Conservation (phyloP, 768 basidiomycete species). For the Suillus plorans region DNA sequence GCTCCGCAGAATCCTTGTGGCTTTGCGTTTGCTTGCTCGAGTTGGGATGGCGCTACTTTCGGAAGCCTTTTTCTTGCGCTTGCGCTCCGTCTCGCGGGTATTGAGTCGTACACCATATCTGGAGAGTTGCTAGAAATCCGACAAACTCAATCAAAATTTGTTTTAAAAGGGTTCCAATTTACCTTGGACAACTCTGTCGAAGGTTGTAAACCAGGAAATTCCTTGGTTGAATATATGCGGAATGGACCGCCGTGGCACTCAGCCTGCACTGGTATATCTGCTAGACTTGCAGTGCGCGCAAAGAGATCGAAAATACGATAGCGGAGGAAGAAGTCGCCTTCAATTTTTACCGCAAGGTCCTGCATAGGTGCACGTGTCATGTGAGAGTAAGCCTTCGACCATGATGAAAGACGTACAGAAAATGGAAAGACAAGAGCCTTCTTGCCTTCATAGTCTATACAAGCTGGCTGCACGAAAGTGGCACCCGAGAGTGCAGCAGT, state of each 20-base stretch:
- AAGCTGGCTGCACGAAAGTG: conserved; percentile 56
- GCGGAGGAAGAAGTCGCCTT: conserved; percentile 68
- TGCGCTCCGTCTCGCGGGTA: conserved; percentile 37
- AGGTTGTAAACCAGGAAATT: conserved; percentile 68
- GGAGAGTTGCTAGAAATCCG: conserved; percentile 29
- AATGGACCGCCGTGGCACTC: conserved; percentile 68
- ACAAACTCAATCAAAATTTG: background rate
- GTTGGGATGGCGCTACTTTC: conserved; percentile 8
- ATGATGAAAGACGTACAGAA: conserved; percentile 39
- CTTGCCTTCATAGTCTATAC: conserved; percentile 53
- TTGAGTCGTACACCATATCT: conserved; percentile 35
- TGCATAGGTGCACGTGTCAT: conserved; percentile 22
- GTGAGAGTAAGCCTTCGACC: conserved; percentile 3
- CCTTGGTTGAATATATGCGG: conserved; percentile 69
- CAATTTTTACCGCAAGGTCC: conserved; percentile 68
- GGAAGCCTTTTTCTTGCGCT: conserved; percentile 32
- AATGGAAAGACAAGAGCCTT: conserved; percentile 63
- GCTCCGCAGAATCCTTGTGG: conserved; percentile 9
- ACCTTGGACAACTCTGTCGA: conserved; percentile 74
- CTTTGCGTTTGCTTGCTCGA: background rate
- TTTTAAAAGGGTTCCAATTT: background rate
- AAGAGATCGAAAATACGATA: conserved; percentile 70
- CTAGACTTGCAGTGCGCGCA: conserved; percentile 31
- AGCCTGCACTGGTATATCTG: conserved; percentile 49
- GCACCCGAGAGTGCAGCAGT: conserved; percentile 61